Base-by-base conservation (phyloP, 2,329 filamentous ascomycete species). In the Fusarium foetens region DNA sequence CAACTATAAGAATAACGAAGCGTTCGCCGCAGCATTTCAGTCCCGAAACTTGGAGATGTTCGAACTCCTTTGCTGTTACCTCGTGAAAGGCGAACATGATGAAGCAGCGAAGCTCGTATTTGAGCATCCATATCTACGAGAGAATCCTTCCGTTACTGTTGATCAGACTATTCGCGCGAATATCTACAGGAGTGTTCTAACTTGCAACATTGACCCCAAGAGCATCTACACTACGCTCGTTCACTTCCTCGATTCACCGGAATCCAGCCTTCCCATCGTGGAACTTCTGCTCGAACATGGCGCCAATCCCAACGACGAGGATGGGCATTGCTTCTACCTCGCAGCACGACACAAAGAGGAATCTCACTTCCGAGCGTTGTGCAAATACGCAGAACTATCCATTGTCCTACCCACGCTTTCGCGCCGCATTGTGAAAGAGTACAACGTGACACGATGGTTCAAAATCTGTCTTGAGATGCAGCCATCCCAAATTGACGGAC, bases 271-370 rank as follows among this genome's bases (percentile, higher is more conserved):
- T 4, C 6, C 53, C 2, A 41, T 69, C 1, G 53, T 70, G 33
- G 49, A 51, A 8, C 17, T 59, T 6, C 65, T 70, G 8, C 59
- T 70, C 4, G 42, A 69, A 4, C 36, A 69, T 14, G 66, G 65
- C 1, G 66, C 53, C 1, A 11, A 70, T 13, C 65, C 66, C 6
- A 70, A 70, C 4, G 46, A 54, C 0, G 57, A 64, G 8, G 53
- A 70, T 8, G 66, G 59, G 0, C 49, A 45, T 7, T 70, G 66
- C 8, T 70, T 70, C 16, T 38, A 51, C 7, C 27, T 70, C 12
- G 66, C 66, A 1, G 49, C 58, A 4, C 25, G 39, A 0, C 41
- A 69, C 31, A 58, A 36, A 1, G 42, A 38, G 0, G 27, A 39
- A 9, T 19, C 65, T 6, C 52, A 65, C 6, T 70, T 70, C 6